Evolutionary conservation across 116 monocot genomes (phyloP).

Genomic region (Phalaenopsis hybrid): DNA sequence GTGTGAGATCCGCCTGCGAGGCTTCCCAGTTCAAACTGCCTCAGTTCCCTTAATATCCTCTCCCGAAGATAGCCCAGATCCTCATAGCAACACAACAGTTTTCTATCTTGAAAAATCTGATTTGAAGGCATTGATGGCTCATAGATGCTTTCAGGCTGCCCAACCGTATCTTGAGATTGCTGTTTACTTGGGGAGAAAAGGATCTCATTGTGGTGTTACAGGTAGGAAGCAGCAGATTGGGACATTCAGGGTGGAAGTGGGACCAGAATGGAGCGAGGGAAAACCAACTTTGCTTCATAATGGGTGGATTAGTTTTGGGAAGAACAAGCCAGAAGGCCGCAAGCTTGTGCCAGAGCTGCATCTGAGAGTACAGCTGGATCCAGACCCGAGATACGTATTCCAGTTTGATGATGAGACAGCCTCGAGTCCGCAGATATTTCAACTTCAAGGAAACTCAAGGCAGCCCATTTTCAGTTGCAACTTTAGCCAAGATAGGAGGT

Average conservation of each 20-base stretch:
- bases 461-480: conserved; percentile 92
- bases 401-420: conserved; percentile 66
- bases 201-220: conserved; percentile 33
- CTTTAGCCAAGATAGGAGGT: conserved; percentile 64
- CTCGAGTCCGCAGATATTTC: conserved; percentile 73
- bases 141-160: conserved; percentile 42
- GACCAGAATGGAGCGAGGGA: conserved; percentile 45
- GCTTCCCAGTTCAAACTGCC: conserved; percentile 63
- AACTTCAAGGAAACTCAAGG: conserved; percentile 46
- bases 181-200: conserved; percentile 34
- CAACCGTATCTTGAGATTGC: conserved; percentile 52
- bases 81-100: conserved; percentile 33
- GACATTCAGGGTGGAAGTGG: conserved; percentile 45
- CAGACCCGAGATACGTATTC: conserved; percentile 83
- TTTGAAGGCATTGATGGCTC: conserved; percentile 32
- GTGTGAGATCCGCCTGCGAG: conserved; percentile 67
- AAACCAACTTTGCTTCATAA: conserved; percentile 60
- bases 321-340: conserved; percentile 21
- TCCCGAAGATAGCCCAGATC: conserved; percentile 39
- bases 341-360: conserved; percentile 51
- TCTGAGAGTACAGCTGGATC: conserved; percentile 66
- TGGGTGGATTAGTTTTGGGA: conserved; percentile 66
- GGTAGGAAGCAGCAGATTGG: conserved; percentile 55
- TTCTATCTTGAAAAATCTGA: conserved; percentile 78
- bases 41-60: conserved; percentile 46